These are phyloP conservation scores for Chrysopogon serrulatus DNA, from an alignment of 176 grass and related monocot genomes.

Conservation along the genomic window DNA sequence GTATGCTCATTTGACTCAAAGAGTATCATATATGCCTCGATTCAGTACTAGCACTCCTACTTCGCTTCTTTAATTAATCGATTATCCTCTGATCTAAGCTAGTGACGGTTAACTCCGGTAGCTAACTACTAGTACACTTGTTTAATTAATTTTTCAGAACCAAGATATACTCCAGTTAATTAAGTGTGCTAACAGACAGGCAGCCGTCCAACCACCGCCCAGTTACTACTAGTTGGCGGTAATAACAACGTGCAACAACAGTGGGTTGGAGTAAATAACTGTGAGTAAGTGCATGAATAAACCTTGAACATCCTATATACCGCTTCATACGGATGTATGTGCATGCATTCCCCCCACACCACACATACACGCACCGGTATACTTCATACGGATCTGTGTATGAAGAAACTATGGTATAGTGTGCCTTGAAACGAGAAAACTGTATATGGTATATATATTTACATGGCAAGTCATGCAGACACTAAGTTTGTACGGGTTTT, in stretches of 20 bases:
- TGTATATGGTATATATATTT: too few relatives aligned
- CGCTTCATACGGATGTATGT: too few relatives aligned
- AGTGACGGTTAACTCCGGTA: conserved; percentile 15
- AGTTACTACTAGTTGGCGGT: conserved; percentile 2
- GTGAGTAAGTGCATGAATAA: too few relatives aligned
- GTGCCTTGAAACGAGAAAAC: too few relatives aligned
- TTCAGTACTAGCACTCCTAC: neutral
- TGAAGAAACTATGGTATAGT: too few relatives aligned
- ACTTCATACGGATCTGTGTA: too few relatives aligned
- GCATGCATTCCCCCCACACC: too few relatives aligned
- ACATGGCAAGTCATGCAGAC: too few relatives aligned
- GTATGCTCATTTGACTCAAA: neutral
- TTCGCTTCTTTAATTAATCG: neutral
- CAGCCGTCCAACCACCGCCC: conserved; percentile 30
- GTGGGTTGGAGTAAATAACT: neutral
- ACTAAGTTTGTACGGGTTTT: too few relatives aligned
- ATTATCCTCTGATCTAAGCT: neutral
- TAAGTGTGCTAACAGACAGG: conserved; percentile 6
- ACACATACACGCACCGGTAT: too few relatives aligned
- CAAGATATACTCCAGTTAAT: neutral
- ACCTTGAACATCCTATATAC: too few relatives aligned
- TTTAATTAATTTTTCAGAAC: neutral
- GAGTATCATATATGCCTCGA: conserved; percentile 12
- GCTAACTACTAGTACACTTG: neutral
- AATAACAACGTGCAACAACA: conserved; percentile 11